Base-by-base conservation (phyloP, 2,329 filamentous ascomycete genomes). In the Apiospora phragmitis region DNA sequence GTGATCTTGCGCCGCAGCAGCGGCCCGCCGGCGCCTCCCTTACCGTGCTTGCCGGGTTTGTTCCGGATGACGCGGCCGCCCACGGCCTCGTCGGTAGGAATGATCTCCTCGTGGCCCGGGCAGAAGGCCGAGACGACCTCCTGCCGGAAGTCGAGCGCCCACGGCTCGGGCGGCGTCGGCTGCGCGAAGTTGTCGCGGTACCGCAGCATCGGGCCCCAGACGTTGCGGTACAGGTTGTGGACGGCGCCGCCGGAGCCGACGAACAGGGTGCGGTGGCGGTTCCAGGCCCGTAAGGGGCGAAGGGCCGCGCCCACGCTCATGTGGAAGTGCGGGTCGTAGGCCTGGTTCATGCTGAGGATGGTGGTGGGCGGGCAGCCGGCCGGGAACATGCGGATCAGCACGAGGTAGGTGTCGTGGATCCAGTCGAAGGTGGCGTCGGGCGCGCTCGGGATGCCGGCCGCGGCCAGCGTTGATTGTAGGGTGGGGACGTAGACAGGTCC, bases 381-480 rank as follows among this genome's bases (percentile, higher is more conserved):
- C 0, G 90, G 91, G 73, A 93, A 93, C 90, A 93, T 93, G 69
- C 90, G 85, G 76, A 92, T 91, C 11, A 92, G 82, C 70, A 93
- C 87, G 3, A 93, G 85, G 76, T 89, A 93, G 0, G 89, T 91
- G 79, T 93, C 91, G 81, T 93, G 90, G 77, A 93, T 92, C 91
- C 90, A 93, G 76, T 92, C 88, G 73, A 93, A 93, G 0, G 76
- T 83, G 0, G 83, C 75, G 76, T 92, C 90, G 1, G 78, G 80
- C 4, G 79, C 76, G 1, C 85, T 88, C 43, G 88, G 82, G 79
- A 92, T 87, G 11, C 90, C 89, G 1, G 84, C 83, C 2, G 77
- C 76, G 5, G 79, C 73, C 1, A 92, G 83, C 68, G 89, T 80
- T 0, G 79, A 74, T 65, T 91, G 83, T 75, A 87, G 87, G 11